Evolutionary conservation across 140 eudicot species (phyloP).

Genomic region (Oenanthe javanica): DNA sequence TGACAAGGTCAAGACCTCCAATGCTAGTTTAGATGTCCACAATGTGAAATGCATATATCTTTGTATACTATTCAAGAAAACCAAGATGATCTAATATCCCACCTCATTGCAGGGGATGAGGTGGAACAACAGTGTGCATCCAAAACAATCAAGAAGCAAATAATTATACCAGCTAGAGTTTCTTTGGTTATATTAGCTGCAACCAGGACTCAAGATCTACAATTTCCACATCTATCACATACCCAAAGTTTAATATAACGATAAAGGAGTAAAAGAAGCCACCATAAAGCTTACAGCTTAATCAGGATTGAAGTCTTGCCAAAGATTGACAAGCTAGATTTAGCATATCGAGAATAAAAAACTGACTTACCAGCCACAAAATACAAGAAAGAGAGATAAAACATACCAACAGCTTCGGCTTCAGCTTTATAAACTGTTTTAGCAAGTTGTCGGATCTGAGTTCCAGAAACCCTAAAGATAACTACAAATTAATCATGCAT

Average conservation of each 20-base stretch:
- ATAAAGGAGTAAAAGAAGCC: neutral
- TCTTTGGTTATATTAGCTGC: neutral
- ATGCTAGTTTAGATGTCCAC: neutral
- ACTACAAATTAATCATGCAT: constrained; percentile 3
- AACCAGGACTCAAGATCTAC: neutral
- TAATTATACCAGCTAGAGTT: neutral
- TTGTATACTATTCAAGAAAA: neutral
- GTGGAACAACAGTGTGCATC: neutral
- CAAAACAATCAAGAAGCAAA: neutral
- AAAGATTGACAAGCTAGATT: neutral
- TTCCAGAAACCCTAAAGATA: constrained; percentile 58
- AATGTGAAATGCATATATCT: neutral
- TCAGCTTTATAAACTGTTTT: constrained; percentile 69
- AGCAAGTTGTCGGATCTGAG: constrained; percentile 57
- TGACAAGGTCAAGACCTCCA: neutral
- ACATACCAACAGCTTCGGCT: constrained; percentile 69
- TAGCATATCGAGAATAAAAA: neutral
- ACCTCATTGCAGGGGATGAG: neutral
- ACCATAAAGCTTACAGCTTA: neutral
- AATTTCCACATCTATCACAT: neutral
- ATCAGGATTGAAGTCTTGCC: neutral
- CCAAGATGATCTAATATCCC: neutral
- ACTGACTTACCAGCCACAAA: neutral
- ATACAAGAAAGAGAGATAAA: neutral
- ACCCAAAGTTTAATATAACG: neutral